phyloP scores from a whole-genome alignment of 192 early-diverging fungal species.

The Backusella psychrophila region DNA sequence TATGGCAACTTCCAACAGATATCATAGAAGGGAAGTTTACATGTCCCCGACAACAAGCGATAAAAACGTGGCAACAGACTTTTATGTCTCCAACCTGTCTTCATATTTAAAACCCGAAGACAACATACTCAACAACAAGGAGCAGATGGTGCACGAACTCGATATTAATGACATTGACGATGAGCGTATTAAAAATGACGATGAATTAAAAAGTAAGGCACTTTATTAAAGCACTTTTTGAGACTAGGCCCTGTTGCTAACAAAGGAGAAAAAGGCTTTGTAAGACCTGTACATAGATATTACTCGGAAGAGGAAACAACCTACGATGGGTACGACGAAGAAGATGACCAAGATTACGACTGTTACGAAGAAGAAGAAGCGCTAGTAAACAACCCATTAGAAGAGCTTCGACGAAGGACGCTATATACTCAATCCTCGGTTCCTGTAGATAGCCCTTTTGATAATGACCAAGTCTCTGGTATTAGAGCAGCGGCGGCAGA shows the following conservation, averaged over 20 bases:
- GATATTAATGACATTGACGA: constrained; percentile 9
- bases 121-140: not conserved
- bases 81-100: not conserved
- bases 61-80: constrained; percentile 1
- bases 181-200: not conserved
- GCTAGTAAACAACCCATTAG: not conserved
- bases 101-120: not conserved
- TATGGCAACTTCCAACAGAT: not conserved
- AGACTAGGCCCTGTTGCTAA: too few species aligned
- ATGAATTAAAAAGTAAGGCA: not conserved
- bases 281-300: not conserved
- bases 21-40: not conserved
- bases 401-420: not conserved
- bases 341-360: not conserved
- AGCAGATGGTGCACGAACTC: not conserved
- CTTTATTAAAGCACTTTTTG: too few species aligned
- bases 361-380: not conserved
- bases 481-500: not conserved
- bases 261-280: not conserved
- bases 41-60: constrained; percentile 1
- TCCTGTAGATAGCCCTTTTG: not conserved
- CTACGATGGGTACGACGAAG: not conserved
- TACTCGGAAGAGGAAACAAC: not conserved
- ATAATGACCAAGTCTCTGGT: not conserved
- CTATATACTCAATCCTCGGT: not conserved